phyloP scores from a whole-genome alignment of 371 early-diverging fungal species.

The Apophysomyces trapeziformis region DNA sequence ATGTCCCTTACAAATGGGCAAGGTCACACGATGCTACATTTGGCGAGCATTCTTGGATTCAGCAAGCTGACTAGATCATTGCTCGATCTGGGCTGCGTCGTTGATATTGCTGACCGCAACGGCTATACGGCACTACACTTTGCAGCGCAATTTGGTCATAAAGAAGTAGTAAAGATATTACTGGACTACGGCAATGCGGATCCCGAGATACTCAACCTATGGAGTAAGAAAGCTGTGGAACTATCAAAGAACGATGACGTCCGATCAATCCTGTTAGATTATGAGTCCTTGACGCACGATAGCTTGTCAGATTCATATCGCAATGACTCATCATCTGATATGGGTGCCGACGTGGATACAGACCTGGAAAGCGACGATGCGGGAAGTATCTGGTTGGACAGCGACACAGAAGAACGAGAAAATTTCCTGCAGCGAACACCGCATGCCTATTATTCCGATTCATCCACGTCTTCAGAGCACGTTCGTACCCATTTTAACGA shows the following conservation, averaged over 20 bases:
- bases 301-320: constrained; percentile 20
- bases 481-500: constrained; percentile 1
- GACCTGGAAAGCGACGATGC: constrained; percentile 15
- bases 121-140: constrained; percentile 33
- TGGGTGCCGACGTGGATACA: constrained; percentile 45
- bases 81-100: constrained; percentile 36
- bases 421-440: neutral
- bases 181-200: constrained; percentile 36
- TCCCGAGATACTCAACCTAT: constrained; percentile 29
- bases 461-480: constrained; percentile 21
- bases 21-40: constrained; percentile 52
- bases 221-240: constrained; percentile 36
- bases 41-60: constrained; percentile 47
- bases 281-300: constrained; percentile 18
- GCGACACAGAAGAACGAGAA: constrained; percentile 22
- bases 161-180: constrained; percentile 26
- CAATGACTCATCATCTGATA: constrained; percentile 31
- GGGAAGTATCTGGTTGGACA: constrained; percentile 31
- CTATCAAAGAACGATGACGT: constrained; percentile 25
- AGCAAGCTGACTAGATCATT: constrained; percentile 25
- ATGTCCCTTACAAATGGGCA: constrained; percentile 43
- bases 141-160: constrained; percentile 27
- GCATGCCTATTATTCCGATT: constrained; percentile 29
- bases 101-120: constrained; percentile 38
- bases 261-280: constrained; percentile 21